Base-by-base conservation (phyloP, 2,329 filamentous ascomycete species). In the Seiridium cupressi region DNA sequence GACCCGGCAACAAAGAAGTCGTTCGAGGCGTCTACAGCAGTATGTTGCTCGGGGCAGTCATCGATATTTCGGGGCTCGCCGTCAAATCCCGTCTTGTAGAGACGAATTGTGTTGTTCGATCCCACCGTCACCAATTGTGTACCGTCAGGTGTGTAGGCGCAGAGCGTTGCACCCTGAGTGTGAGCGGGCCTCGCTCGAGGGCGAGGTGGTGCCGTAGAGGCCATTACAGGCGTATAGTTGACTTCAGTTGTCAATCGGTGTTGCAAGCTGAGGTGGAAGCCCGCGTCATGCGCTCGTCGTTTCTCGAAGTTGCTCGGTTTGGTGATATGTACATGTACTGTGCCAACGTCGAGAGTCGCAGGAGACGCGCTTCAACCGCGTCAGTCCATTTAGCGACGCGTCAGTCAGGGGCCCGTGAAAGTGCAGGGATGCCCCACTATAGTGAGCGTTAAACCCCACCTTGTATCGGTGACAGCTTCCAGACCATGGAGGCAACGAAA, bases 41-140 rank as follows among this genome's bases (percentile, higher is more conserved):
- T 82, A 71, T 97, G 96, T 65, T 91, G 89, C 67, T 97, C 94
- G 62, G 90, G 90, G 58, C 90, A 92, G 64, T 97, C 92, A 72
- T 98, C 94, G 60, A 99, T 89, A 60, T 94, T 97, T 61, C 86
- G 88, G 8, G 96, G 95, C 73, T 99, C 95, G 68, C 93, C 93
- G 77, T 96, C 91, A 44, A 90, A 95, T 62, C 92, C 92, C 11
- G 93, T 95, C 66, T 89, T 91, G 79, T 96, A 99, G 55, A 98
- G 86, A 55, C 96, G 91, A 69, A 97, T 93, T 6, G 92, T 92
- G 70, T 96, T 96, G 78, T 98, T 97, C 61, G 92, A 90, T 64
- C 95, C 95, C 62, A 93, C 93, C 9, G 95, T 98, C 65, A 98
- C 87, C 60, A 99, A 83, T 68, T 90, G 91, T 66, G 84, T 85